Evolutionary conservation across 192 early-diverging fungal genomes (phyloP).

Genomic region (Allomyces macrogynus): DNA sequence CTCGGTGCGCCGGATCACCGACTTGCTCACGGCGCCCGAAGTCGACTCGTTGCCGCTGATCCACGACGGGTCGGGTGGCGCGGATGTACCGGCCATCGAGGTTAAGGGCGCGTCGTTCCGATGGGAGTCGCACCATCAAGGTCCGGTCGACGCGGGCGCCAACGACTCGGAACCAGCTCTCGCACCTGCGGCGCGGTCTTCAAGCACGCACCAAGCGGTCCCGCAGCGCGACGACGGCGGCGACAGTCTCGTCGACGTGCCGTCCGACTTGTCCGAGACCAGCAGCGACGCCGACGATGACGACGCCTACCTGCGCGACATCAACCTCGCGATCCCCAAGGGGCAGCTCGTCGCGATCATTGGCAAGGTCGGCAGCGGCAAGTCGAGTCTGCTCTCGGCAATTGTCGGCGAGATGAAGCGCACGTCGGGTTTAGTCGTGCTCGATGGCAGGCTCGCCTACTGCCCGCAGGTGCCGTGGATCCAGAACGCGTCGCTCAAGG

Average conservation of each 20-base stretch:
- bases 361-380: slow-evolving; percentile 43
- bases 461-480: slow-evolving; percentile 47
- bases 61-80: not conserved
- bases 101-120: not conserved
- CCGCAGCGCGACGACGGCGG: not conserved
- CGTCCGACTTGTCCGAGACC: not conserved
- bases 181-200: not conserved
- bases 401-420: slow-evolving; percentile 25
- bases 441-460: slow-evolving; percentile 14
- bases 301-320: slow-evolving; percentile 13
- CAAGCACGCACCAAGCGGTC: not conserved
- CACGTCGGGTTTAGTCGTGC: slow-evolving; percentile 8
- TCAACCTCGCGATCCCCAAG: slow-evolving; percentile 21
- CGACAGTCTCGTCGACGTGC: not conserved
- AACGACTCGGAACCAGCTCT: not conserved
- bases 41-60: not conserved
- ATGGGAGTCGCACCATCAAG: not conserved
- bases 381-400: slow-evolving; percentile 35
- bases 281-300: slow-evolving; percentile 4
- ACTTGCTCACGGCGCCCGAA: slow-evolving; percentile 1
- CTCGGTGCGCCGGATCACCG: slow-evolving; percentile 1
- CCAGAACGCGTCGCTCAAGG: slow-evolving; percentile 37
- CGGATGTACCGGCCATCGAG: not conserved
- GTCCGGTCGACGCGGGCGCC: not conserved
- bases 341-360: slow-evolving; percentile 37